These are phyloP conservation scores for Ophiostoma angusticollis DNA, from an alignment of 2,329 filamentous ascomycete species.

Conservation along the genomic window DNA sequence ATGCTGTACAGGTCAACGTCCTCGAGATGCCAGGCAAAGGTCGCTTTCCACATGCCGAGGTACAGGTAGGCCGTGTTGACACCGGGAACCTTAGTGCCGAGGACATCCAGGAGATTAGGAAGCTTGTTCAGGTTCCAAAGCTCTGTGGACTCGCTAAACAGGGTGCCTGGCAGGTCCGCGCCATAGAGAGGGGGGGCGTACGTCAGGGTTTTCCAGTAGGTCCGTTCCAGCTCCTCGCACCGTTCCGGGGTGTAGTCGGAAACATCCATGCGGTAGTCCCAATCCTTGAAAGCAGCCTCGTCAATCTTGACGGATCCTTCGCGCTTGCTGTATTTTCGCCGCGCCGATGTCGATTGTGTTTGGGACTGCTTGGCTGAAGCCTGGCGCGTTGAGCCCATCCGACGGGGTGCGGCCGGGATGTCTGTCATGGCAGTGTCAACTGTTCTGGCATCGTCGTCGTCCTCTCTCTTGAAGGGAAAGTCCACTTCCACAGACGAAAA, in stretches of 20 bases:
- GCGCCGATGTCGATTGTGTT: conserved; percentile 69
- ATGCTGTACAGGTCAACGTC: conserved; percentile 99
- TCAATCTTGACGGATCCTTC: conserved; percentile 71
- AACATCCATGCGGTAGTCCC: conserved; percentile 78
- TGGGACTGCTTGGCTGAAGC: conserved; percentile 46
- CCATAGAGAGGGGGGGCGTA: conserved; percentile 93
- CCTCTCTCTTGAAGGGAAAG: conserved; percentile 27
- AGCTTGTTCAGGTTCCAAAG: conserved; percentile 92
- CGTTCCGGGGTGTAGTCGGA: conserved; percentile 84
- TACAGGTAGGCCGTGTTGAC: conserved; percentile 98
- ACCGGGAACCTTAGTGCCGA: conserved; percentile 90
- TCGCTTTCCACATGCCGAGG: conserved; percentile 98
- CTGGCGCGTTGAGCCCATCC: conserved; percentile 37
- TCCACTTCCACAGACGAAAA: conserved; percentile 38
- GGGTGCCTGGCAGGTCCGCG: conserved; percentile 87
- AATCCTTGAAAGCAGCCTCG: conserved; percentile 79
- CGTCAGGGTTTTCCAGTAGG: conserved; percentile 94
- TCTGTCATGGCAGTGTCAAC: conserved; percentile 10
- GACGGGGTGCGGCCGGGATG: conserved; percentile 21
- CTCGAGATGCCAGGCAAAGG: conserved; percentile 97
- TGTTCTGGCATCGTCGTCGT: conserved; percentile 26
- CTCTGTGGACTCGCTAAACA: conserved; percentile 77
- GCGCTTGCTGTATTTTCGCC: conserved; percentile 72
- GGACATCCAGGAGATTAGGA: conserved; percentile 81
- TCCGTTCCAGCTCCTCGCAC: conserved; percentile 85